Conservation (phyloP, 345 rosid genomes). For the Noccaea bulbosa region DNA sequence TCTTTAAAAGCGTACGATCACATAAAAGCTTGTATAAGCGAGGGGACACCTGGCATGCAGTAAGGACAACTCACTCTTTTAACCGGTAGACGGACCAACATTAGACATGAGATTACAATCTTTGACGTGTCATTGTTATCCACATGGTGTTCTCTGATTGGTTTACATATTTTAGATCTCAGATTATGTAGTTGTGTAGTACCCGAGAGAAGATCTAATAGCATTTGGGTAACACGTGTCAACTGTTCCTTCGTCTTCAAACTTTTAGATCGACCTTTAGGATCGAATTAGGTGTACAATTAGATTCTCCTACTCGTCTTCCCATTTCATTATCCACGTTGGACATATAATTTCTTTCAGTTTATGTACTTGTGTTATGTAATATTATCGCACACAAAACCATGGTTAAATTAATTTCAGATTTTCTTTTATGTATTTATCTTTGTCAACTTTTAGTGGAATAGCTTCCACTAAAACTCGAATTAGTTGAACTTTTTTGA, state of each 20-base stretch:
- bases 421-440: not conserved
- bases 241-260: not conserved
- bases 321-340: slow-evolving; percentile 30
- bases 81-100: slow-evolving; percentile 24
- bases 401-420: not conserved
- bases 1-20: slow-evolving; percentile 20
- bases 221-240: slow-evolving; percentile 34
- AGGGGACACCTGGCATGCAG: slow-evolving; percentile 23
- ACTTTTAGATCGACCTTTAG: slow-evolving; percentile 12
- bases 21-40: slow-evolving; percentile 15
- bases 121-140: slow-evolving; percentile 32
- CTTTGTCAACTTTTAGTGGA: not conserved
- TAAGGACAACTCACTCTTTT: slow-evolving; percentile 24
- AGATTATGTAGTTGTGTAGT: slow-evolving; percentile 37
- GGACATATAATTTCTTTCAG: not conserved
- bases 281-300: slow-evolving; percentile 30
- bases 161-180: slow-evolving; percentile 12
- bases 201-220: slow-evolving; percentile 26
- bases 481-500: not conserved
- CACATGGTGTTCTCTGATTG: slow-evolving; percentile 37
- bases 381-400: not conserved
- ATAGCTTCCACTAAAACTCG: not conserved
- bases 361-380: not conserved
- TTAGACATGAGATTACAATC: slow-evolving; percentile 21
- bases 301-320: slow-evolving; percentile 28